These are phyloP conservation scores for cucumber (Cucumis sativus) DNA, from an alignment of 306 rosid species.

Conservation along the genomic window Cucumber_9930_V3 NC_026660.2:30630001-30630500, in stretches of 20 bases:
- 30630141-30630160: conserved; percentile 11
- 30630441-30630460: conserved; percentile 1
- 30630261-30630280: conserved; percentile 10
- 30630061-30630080: conserved; percentile 28
- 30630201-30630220: not conserved
- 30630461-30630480: conserved; percentile 8
- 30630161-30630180: conserved; percentile 28
- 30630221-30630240: conserved; percentile 17
- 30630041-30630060: conserved; percentile 27
- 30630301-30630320: conserved; percentile 24
- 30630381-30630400: conserved; percentile 15
- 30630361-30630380: conserved; percentile 9
- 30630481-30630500: conserved; percentile 12
- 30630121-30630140: conserved; percentile 14
- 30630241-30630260: conserved; percentile 24
- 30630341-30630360: conserved; percentile 17
- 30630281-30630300: conserved; percentile 33
- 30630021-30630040: conserved; percentile 16
- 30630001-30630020: conserved; percentile 17
- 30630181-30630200: conserved; percentile 22
- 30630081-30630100: conserved; percentile 23
- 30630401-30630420: conserved; percentile 13
- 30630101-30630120: conserved; percentile 16
- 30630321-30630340: not conserved
- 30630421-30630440: conserved; percentile 14